Conservation (phyloP, 202 grass and related monocot genomes). For the Panicum virgatum region DNA sequence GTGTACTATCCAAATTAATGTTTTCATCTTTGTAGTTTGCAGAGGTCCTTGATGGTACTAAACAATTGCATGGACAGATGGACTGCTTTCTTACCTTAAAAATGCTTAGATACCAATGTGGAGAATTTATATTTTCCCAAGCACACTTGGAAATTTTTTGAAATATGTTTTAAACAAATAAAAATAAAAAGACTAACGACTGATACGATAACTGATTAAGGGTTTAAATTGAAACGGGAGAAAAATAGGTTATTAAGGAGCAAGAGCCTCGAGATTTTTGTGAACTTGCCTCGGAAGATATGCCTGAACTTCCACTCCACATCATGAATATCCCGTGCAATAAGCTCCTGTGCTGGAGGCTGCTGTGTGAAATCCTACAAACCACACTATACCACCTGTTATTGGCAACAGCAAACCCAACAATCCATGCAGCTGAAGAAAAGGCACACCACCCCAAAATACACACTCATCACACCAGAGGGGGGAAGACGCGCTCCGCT, state of each 20-base stretch:
- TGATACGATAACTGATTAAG: neutral
- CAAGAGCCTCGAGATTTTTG: neutral
- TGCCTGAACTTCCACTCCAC: constrained; percentile 98
- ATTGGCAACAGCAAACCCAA: constrained; percentile 54
- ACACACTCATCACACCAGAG: constrained; percentile 83
- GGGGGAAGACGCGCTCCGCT: constrained; percentile 94
- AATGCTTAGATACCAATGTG: neutral
- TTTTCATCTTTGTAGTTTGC: neutral
- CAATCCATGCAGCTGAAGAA: neutral
- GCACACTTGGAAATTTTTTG: neutral
- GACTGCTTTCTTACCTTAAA: neutral
- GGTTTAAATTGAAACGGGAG: neutral
- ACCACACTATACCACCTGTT: constrained; percentile 65
- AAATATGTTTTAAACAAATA: neutral
- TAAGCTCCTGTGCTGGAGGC: constrained; percentile 94
- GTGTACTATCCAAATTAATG: constrained; percentile 2
- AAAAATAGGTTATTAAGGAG: neutral
- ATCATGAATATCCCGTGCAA: constrained; percentile 90
- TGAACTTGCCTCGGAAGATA: constrained; percentile 79
- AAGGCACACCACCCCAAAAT: constrained; percentile 7
- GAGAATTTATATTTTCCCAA: neutral
- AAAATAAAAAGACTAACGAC: neutral
- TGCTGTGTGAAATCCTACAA: constrained; percentile 99
- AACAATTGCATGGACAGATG: neutral
- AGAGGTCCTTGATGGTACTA: neutral